Conservation (phyloP, 2,329 filamentous ascomycete genomes). For the Calonectria fujianensis region DNA sequence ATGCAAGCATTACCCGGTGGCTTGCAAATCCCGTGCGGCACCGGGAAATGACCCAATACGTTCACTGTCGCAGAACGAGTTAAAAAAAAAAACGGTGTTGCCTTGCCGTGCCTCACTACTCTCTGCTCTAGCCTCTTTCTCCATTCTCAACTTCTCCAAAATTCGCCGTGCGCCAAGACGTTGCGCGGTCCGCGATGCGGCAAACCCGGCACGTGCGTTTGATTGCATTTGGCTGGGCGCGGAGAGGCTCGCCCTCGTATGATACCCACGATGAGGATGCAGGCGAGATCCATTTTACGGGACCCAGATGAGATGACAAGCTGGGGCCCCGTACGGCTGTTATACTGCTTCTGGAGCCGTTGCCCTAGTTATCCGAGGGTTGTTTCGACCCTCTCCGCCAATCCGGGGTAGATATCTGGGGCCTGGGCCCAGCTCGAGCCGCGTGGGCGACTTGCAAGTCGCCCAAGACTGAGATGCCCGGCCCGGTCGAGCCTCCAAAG, state of each 20-base stretch:
- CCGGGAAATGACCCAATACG: background rate
- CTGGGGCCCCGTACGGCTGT: slow-evolving; percentile 45
- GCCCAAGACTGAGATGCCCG: background rate
- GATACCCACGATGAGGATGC: slow-evolving; percentile 31
- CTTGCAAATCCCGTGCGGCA: background rate
- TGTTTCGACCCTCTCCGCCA: slow-evolving; percentile 41
- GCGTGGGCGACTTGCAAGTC: background rate
- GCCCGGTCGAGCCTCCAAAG: slow-evolving; percentile 15
- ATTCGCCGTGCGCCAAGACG: slow-evolving; percentile 9
- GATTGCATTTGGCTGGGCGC: slow-evolving; percentile 18
- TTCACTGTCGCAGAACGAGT: background rate
- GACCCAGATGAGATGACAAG: slow-evolving; percentile 24
- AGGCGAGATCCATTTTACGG: slow-evolving; percentile 26
- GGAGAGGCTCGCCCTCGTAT: slow-evolving; percentile 35
- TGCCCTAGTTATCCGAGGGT: slow-evolving; percentile 40
- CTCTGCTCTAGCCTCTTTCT: too few species aligned
- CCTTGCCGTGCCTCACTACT: background rate
- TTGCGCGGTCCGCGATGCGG: slow-evolving; percentile 17
- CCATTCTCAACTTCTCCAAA: background rate
- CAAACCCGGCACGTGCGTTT: slow-evolving; percentile 26
- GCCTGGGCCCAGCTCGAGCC: background rate
- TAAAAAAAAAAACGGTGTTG: background rate
- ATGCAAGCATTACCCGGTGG: slow-evolving; percentile 17
- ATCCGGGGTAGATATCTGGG: slow-evolving; percentile 46
- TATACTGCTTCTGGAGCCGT: slow-evolving; percentile 39